Percentiles rank a stretch among this genome's conserved stretches.
These are phyloP conservation scores for Aurantiochytrium sp. DNA, from an alignment of 108 stramenopile genomes.

Conservation along the genomic window DNA sequence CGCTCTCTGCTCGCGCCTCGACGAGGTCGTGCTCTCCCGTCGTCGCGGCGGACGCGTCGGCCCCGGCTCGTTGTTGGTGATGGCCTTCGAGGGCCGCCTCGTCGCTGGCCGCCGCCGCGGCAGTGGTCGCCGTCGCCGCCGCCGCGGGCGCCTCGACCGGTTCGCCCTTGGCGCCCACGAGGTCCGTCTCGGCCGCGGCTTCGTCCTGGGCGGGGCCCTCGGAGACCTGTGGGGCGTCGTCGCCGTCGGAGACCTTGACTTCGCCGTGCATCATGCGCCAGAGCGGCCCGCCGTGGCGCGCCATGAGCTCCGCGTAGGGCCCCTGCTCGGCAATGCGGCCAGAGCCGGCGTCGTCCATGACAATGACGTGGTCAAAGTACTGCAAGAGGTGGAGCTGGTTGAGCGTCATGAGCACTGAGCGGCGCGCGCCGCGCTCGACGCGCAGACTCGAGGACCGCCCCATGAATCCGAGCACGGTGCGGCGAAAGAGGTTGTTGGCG, in stretches of 20 bases:
- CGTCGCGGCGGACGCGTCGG: no score
- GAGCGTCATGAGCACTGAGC: constrained; percentile 17
- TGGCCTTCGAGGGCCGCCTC: no score
- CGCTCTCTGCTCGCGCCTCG: no score
- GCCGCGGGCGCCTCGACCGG: no score
- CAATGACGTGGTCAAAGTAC: background rate
- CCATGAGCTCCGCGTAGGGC: background rate
- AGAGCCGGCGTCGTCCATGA: background rate
- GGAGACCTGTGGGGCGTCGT: background rate
- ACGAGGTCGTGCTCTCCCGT: background rate
- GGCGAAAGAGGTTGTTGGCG: constrained; percentile 66
- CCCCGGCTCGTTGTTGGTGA: no score
- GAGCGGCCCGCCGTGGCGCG: background rate
- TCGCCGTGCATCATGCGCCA: background rate
- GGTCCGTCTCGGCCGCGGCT: no score
- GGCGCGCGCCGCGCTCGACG: background rate
- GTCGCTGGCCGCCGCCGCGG: no score
- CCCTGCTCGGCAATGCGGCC: background rate
- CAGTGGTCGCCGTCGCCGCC: no score
- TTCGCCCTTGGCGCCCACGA: no score
- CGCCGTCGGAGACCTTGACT: background rate
- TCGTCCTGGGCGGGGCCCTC: background rate
- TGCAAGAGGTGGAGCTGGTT: constrained; percentile 23
- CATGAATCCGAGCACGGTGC: constrained; percentile 21
- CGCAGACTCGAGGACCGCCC: background rate